Evolutionary conservation across 208 protist species (phyloP).

Genomic region (Trypanosoma lewisi): DNA sequence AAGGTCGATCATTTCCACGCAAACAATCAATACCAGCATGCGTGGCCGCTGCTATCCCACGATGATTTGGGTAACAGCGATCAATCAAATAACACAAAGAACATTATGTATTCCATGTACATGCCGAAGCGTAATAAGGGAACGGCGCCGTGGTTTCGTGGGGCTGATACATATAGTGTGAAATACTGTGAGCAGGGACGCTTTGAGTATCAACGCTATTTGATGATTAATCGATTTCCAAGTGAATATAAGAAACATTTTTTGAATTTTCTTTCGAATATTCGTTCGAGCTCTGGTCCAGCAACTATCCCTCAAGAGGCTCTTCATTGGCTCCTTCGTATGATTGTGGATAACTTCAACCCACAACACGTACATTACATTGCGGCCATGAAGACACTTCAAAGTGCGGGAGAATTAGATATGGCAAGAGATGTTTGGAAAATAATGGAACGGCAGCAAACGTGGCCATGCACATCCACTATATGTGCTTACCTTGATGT

Average conservation of each 20-base stretch:
- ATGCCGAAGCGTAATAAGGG: slow-evolving; percentile 92
- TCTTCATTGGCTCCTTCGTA: slow-evolving; percentile 91
- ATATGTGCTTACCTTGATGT: slow-evolving; percentile 87
- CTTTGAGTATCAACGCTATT: slow-evolving; percentile 90
- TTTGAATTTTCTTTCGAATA: slow-evolving; percentile 75
- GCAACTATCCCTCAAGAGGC: slow-evolving; percentile 77
- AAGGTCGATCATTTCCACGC: slow-evolving; percentile 79
- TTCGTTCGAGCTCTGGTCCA: slow-evolving; percentile 31
- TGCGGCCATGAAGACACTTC: slow-evolving; percentile 81
- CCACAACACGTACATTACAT: slow-evolving; percentile 92
- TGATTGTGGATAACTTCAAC: slow-evolving; percentile 94
- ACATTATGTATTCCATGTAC: slow-evolving; percentile 90
- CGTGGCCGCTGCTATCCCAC: slow-evolving; percentile 86
- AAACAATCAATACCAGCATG: slow-evolving; percentile 87
- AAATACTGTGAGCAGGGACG: slow-evolving; percentile 91
- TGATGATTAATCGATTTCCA: slow-evolving; percentile 92
- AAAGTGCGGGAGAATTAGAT: slow-evolving; percentile 70
- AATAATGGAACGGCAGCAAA: slow-evolving; percentile 92
- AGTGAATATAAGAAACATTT: slow-evolving; percentile 92
- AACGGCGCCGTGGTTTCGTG: slow-evolving; percentile 89
- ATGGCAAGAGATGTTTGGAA: slow-evolving; percentile 92
- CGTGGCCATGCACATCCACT: slow-evolving; percentile 86
- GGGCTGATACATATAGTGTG: slow-evolving; percentile 89
- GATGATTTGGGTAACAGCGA: slow-evolving; percentile 90
- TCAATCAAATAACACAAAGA: slow-evolving; percentile 87